phyloP scores from a whole-genome alignment of 495 filamentous ascomycete species.

The Penicillium simplicissimum region DNA sequence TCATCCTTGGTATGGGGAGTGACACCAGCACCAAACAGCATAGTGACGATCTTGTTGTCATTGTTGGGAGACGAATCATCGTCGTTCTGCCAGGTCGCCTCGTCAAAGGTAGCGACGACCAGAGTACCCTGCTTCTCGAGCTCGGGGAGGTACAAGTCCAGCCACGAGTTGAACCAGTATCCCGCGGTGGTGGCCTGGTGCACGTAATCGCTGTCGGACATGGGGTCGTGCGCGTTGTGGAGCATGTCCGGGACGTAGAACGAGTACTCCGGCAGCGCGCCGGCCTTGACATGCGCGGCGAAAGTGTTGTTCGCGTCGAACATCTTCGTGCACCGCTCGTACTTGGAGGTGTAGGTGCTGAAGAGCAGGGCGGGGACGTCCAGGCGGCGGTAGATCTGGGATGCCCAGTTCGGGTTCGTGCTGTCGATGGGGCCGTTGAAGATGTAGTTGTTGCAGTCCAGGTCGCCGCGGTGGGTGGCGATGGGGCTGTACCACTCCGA shows the following conservation, averaged over 20 bases:
- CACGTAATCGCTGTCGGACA: conserved; percentile 19
- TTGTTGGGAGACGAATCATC: conserved; percentile 15
- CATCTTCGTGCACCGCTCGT: conserved; percentile 22
- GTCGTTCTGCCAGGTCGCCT: conserved; percentile 23
- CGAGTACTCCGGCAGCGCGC: conserved; percentile 18
- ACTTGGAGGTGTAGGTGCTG: conserved; percentile 17
- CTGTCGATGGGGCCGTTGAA: conserved; percentile 21
- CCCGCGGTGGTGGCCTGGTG: conserved; percentile 15
- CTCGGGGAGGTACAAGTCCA: conserved; percentile 21
- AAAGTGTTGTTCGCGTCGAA: conserved; percentile 20
- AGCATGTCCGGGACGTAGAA: conserved; percentile 26
- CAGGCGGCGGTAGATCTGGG: conserved; percentile 18
- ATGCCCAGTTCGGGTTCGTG: conserved; percentile 19
- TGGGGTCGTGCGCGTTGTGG: conserved; percentile 22
- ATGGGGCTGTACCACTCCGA: conserved; percentile 22
- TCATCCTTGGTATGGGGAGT: conserved; percentile 18
- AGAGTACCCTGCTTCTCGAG: conserved; percentile 19
- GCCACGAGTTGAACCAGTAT: conserved; percentile 17
- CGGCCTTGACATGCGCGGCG: conserved; percentile 11
- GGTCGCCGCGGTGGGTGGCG: conserved; percentile 16
- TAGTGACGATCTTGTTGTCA: conserved; percentile 18
- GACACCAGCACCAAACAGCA: conserved; percentile 19
- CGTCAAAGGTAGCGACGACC: conserved; percentile 23
- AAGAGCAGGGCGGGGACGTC: conserved; percentile 21
- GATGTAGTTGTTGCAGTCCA: conserved; percentile 24